Evolutionary conservation across 106 monocot species (phyloP).

Genomic region (Acorus calamus): DNA sequence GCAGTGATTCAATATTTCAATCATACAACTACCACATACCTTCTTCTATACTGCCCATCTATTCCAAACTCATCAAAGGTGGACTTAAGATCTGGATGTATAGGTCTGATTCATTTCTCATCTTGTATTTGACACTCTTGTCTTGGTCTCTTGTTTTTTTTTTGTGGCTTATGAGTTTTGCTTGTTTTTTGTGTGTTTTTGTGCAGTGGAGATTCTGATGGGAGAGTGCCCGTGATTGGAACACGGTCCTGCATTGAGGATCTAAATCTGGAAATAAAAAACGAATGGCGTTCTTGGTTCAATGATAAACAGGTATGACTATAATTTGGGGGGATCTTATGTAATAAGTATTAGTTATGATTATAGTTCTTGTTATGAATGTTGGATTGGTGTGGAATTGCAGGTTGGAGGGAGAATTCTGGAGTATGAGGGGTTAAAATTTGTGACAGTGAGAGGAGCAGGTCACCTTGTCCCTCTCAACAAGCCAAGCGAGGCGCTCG

Average conservation of each 20-base stretch:
- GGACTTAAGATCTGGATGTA: conserved; percentile 75
- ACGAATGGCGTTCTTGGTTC: conserved; percentile 65
- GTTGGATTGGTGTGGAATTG: not conserved
- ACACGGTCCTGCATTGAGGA: conserved; percentile 78
- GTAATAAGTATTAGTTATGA: not conserved
- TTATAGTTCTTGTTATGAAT: not conserved
- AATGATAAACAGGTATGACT: conserved; percentile 43
- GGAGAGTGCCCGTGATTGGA: conserved; percentile 79
- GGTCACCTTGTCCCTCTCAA: conserved; percentile 90
- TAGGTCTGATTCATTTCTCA: conserved; percentile 33
- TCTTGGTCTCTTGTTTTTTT: not conserved
- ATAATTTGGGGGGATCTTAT: not conserved
- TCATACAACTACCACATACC: conserved; percentile 42
- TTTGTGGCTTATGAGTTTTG: not conserved
- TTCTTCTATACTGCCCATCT: conserved; percentile 56
- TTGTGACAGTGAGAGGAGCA: conserved; percentile 81
- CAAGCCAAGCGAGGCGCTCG: conserved; percentile 58
- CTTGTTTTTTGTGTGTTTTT: not conserved
- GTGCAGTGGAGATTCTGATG: conserved; percentile 80
- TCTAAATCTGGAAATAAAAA: conserved; percentile 39
- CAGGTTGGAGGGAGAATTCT: conserved; percentile 85
- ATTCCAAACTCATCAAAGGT: conserved; percentile 71
- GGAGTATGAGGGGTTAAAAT: conserved; percentile 69
- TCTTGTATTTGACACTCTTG: too few species aligned
- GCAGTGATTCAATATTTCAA: conserved; percentile 49